Conservation (phyloP, 1,139 yeast genomes). For the Debaryomyces subglobosus region DNA sequence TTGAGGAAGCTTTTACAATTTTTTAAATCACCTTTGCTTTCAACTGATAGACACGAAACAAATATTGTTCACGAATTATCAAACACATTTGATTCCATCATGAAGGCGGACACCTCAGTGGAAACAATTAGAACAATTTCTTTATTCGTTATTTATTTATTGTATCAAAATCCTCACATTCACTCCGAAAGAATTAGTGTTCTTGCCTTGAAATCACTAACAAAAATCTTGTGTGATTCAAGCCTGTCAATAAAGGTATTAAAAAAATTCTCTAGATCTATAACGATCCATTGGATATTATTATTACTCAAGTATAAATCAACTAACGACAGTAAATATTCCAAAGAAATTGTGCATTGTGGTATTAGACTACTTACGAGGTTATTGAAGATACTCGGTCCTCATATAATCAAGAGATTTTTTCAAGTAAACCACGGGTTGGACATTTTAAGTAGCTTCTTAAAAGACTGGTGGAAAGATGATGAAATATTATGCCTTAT, state of each 20-base stretch:
- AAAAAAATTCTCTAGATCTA: constrained; percentile 55
- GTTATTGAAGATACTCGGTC: constrained; percentile 50
- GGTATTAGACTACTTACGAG: constrained; percentile 55
- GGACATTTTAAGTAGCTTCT: constrained; percentile 49
- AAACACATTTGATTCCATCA: constrained; percentile 20
- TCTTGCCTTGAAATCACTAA: constrained; percentile 30
- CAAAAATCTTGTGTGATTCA: constrained; percentile 36
- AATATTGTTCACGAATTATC: constrained; percentile 22
- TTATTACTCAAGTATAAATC: constrained; percentile 47
- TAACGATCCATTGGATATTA: constrained; percentile 70
- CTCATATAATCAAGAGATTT: constrained; percentile 51
- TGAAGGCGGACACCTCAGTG: constrained; percentile 38
- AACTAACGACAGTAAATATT: constrained; percentile 10
- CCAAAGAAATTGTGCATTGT: constrained; percentile 44
- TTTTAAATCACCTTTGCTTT: constrained; percentile 35
- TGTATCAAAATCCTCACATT: constrained; percentile 29
- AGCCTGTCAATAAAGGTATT: constrained; percentile 37
- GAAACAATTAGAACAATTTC: constrained; percentile 41
- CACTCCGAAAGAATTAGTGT: constrained; percentile 35
- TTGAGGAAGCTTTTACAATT: constrained; percentile 57
- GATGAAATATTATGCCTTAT: constrained; percentile 37
- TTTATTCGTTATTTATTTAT: constrained; percentile 38
- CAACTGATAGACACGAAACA: background rate
- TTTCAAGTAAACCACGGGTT: constrained; percentile 57
- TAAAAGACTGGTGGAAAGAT: constrained; percentile 51